A percentile compares a stretch with the other conserved stretches of the same genome.
Evolutionary conservation across 129 eudicot genomes (phyloP).

Genomic region (Helianthus annuus): DNA sequence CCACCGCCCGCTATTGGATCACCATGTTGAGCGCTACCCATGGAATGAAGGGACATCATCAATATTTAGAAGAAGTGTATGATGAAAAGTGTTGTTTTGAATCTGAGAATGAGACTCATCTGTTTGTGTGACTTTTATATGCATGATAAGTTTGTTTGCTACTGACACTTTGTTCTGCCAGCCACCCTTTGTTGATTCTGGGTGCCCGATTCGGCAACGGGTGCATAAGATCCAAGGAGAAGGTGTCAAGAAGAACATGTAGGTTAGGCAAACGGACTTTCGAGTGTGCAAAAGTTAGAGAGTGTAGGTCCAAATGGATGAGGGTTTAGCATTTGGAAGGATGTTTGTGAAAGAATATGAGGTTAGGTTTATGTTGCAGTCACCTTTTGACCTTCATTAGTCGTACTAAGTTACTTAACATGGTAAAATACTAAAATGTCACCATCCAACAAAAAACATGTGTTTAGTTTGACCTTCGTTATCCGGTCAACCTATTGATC

Average conservation of each 20-base stretch:
- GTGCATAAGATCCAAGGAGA: constrained; percentile 45
- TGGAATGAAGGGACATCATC: constrained; percentile 35
- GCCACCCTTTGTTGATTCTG: constrained; percentile 43
- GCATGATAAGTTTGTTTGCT: constrained; percentile 27
- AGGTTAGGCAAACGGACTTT: constrained; percentile 49
- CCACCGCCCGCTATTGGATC: constrained; percentile 26
- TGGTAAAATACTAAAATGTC: constrained; percentile 33
- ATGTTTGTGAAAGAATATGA: constrained; percentile 41
- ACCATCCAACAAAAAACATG: constrained; percentile 5
- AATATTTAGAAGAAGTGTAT: constrained; percentile 6
- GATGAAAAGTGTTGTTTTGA: constrained; percentile 9
- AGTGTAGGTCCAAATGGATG: constrained; percentile 33
- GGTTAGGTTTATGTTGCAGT: constrained; percentile 41
- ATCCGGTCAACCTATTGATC: too few relatives aligned
- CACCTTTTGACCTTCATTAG: constrained; percentile 26
- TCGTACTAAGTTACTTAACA: neutral
- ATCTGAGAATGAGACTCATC: constrained; percentile 13
- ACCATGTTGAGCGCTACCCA: constrained; percentile 40
- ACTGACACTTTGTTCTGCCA: constrained; percentile 19
- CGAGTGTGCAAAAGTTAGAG: constrained; percentile 35
- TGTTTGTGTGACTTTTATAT: constrained; percentile 36
- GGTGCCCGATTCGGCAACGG: constrained; percentile 33
- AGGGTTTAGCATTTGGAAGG: constrained; percentile 48
- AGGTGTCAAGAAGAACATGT: constrained; percentile 28
- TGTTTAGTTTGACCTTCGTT: neutral